These are phyloP conservation scores for Grigorovia yakushimaensis DNA, from an alignment of 805 yeast species.

Conservation along the genomic window DNA sequence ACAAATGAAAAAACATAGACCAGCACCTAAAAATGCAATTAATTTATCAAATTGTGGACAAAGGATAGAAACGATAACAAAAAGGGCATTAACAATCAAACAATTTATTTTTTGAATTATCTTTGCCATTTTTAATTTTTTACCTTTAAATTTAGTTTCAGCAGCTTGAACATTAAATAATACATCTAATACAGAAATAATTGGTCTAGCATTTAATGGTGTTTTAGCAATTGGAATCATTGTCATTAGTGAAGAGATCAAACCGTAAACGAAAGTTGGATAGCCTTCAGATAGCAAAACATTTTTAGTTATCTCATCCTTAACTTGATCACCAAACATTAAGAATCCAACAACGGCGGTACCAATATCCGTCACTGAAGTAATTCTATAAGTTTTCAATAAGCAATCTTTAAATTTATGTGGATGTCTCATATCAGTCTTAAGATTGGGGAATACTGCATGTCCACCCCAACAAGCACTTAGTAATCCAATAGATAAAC, in stretches of 20 bases:
- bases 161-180: constrained; percentile 30
- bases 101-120: constrained; percentile 24
- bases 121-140: constrained; percentile 14
- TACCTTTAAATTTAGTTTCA: constrained; percentile 13
- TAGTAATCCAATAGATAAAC: constrained; percentile 55
- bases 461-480: constrained; percentile 85
- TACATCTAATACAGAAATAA: constrained; percentile 58
- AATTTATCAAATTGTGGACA: constrained; percentile 75
- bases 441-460: constrained; percentile 67
- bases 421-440: constrained; percentile 64
- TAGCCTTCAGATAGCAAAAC: constrained; percentile 57
- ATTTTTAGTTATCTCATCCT: constrained; percentile 72
- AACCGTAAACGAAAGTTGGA: constrained; percentile 49
- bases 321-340: constrained; percentile 66
- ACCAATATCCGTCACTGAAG: constrained; percentile 48
- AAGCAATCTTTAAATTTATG: constrained; percentile 44
- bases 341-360: constrained; percentile 62
- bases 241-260: constrained; percentile 64
- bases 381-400: constrained; percentile 48
- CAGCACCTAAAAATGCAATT: constrained; percentile 73
- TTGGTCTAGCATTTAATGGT: constrained; percentile 76
- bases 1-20: constrained; percentile 72
- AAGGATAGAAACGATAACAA: constrained; percentile 50
- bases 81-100: constrained; percentile 41
- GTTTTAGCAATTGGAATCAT: constrained; percentile 75